Conservation (phyloP, 108 stramenopile genomes). For the Parmales sp. region DNA sequence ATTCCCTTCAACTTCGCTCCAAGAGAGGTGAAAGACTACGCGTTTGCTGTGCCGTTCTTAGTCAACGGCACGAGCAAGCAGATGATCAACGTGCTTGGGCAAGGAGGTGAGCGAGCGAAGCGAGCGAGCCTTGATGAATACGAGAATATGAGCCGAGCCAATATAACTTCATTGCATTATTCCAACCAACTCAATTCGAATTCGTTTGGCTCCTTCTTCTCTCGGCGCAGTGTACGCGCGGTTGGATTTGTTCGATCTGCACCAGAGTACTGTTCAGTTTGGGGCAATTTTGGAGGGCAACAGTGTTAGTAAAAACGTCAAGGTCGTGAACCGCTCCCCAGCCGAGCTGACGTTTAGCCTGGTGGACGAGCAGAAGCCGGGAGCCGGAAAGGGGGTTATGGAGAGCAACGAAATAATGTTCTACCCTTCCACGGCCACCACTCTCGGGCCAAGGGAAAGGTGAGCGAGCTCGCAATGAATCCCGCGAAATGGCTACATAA, state of each 20-base stretch:
- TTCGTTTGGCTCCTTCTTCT: too few species aligned
- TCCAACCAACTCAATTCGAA: too few species aligned
- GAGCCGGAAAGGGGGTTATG: neutral
- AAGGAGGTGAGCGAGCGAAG: too few species aligned
- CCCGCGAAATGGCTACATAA: too few species aligned
- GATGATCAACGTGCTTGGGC: conserved; percentile 26
- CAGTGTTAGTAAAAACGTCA: conserved; percentile 25
- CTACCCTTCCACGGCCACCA: conserved; percentile 18
- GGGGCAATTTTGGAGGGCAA: conserved; percentile 32
- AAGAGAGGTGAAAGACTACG: conserved; percentile 34
- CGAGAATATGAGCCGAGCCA: too few species aligned
- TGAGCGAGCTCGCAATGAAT: too few species aligned
- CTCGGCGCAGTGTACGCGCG: conserved; percentile 30
- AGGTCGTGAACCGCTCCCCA: conserved; percentile 30
- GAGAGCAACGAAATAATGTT: conserved; percentile 16
- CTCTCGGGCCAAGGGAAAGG: conserved; percentile 25
- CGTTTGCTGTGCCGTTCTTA: conserved; percentile 38
- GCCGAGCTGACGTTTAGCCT: conserved; percentile 28
- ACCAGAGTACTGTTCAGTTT: conserved; percentile 30
- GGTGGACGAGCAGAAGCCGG: conserved; percentile 12
- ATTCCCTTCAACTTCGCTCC: conserved; percentile 36
- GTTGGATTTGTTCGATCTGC: conserved; percentile 36
- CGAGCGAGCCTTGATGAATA: too few species aligned
- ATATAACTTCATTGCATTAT: too few species aligned
- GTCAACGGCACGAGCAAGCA: conserved; percentile 40